Percentiles rank a stretch among this genome's conserved stretches.
These are phyloP conservation scores for Trichosporon faecale DNA, from an alignment of 1,284 basidiomycete species.

Conservation along the genomic window DNA sequence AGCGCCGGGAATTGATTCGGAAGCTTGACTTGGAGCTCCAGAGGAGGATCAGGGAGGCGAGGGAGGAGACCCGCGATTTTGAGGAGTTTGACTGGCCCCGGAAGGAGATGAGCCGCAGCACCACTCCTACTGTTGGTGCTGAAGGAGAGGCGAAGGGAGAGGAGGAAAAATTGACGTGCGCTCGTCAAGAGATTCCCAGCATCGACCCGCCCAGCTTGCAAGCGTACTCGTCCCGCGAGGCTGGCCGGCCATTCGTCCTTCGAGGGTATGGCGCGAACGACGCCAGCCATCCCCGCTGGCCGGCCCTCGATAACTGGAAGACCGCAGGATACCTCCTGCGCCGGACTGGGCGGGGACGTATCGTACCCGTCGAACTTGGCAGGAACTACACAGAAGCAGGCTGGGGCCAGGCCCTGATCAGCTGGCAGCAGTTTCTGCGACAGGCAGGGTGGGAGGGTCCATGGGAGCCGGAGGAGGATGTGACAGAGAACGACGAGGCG, in stretches of 20 bases:
- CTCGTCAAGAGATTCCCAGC: conserved; percentile 47
- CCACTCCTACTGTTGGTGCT: no score
- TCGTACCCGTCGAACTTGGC: conserved; percentile 89
- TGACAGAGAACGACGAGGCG: no score
- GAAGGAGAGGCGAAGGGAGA: conserved; percentile 32
- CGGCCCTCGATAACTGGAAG: conserved; percentile 60
- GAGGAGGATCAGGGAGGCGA: background rate
- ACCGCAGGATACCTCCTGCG: conserved; percentile 64
- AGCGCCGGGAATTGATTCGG: conserved; percentile 41
- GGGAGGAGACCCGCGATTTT: background rate
- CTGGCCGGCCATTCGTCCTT: conserved; percentile 68
- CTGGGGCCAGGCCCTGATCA: conserved; percentile 79
- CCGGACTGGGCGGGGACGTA: conserved; percentile 68
- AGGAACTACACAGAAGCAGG: conserved; percentile 71
- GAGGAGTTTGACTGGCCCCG: conserved; percentile 59
- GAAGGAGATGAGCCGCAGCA: background rate
- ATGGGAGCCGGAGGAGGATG: no score
- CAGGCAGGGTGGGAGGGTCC: conserved; percentile 55
- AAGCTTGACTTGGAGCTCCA: conserved; percentile 57
- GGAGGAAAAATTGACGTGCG: conserved; percentile 11
- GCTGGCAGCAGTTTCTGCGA: conserved; percentile 71
- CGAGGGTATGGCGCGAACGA: conserved; percentile 57
- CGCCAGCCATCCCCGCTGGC: conserved; percentile 69
- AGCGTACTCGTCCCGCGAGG: conserved; percentile 56
- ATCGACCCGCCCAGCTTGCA: conserved; percentile 59